Evolutionary conservation across 768 basidiomycete genomes (phyloP).

Genomic region (Paxillus involutus): DNA sequence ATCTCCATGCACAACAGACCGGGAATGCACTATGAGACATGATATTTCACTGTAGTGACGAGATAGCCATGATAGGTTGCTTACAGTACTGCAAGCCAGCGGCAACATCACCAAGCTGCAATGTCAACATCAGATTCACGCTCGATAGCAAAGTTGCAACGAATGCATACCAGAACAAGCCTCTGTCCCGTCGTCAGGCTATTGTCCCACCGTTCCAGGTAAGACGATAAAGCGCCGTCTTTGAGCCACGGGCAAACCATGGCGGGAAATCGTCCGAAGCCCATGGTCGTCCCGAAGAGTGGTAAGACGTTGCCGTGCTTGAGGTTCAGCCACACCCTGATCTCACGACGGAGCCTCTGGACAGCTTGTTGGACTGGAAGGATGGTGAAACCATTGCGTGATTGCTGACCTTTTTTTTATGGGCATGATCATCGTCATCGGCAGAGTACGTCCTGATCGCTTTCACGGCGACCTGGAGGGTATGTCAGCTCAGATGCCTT

Average conservation of each 20-base stretch:
- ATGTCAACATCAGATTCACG: neutral
- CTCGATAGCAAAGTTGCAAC: neutral
- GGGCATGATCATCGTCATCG: conserved; percentile 11
- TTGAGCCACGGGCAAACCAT: conserved; percentile 36
- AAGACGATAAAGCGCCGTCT: conserved; percentile 23
- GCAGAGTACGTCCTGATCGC: conserved; percentile 21
- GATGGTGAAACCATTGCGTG: neutral
- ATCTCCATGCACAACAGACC: conserved; percentile 26
- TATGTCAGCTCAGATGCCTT: neutral
- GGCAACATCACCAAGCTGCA: conserved; percentile 25
- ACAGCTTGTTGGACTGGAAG: neutral
- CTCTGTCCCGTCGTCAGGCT: conserved; percentile 12
- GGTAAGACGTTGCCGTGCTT: conserved; percentile 31
- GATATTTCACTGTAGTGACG: neutral
- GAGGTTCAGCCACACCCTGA: conserved; percentile 29
- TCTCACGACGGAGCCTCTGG: conserved; percentile 30
- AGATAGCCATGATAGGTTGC: neutral
- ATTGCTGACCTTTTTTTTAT: conserved; percentile 14
- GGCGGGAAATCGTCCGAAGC: conserved; percentile 30
- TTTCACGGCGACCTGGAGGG: conserved; percentile 22
- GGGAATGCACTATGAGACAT: conserved; percentile 17
- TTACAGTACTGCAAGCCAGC: conserved; percentile 25
- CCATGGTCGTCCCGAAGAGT: conserved; percentile 25
- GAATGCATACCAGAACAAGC: conserved; percentile 15
- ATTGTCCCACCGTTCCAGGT: conserved; percentile 15